phyloP scores from a whole-genome alignment of 495 filamentous ascomycete genomes.

The Thozetella sp. region DNA sequence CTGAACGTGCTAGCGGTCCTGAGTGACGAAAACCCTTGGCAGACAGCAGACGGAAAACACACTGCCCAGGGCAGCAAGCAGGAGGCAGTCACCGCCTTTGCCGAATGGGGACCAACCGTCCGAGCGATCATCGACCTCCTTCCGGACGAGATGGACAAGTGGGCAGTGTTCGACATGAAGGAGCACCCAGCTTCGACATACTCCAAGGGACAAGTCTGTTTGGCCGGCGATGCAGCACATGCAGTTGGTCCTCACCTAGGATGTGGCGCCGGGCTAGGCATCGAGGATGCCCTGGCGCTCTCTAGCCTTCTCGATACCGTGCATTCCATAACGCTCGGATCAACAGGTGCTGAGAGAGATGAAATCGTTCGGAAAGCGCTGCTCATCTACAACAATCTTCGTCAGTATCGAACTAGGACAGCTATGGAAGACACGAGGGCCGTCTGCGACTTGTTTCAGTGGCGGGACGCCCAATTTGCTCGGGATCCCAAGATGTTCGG shows the following conservation, averaged over 20 bases:
- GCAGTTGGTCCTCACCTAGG: slow-evolving; percentile 50
- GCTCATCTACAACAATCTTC: slow-evolving; percentile 31
- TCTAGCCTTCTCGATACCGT: slow-evolving; percentile 35
- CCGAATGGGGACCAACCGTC: slow-evolving; percentile 36
- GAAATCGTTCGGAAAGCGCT: slow-evolving; percentile 30
- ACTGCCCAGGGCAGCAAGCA: slow-evolving; percentile 25
- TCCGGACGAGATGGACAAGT: slow-evolving; percentile 48
- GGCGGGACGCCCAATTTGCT: slow-evolving; percentile 25
- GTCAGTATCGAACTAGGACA: slow-evolving; percentile 37
- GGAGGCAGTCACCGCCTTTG: slow-evolving; percentile 32
- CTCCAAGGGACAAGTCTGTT: slow-evolving; percentile 32
- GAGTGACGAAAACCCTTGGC: slow-evolving; percentile 32
- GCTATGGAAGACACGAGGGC: slow-evolving; percentile 33
- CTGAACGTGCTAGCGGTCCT: slow-evolving; percentile 43
- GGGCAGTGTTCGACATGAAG: slow-evolving; percentile 56
- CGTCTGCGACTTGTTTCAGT: slow-evolving; percentile 40
- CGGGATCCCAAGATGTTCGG: slow-evolving; percentile 30
- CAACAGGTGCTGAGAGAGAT: slow-evolving; percentile 6
- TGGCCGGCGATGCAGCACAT: slow-evolving; percentile 50
- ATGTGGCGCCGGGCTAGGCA: slow-evolving; percentile 54
- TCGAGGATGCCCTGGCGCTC: slow-evolving; percentile 54
- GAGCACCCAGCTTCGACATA: slow-evolving; percentile 44
- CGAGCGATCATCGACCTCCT: slow-evolving; percentile 40
- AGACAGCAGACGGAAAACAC: slow-evolving; percentile 25
- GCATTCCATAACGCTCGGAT: slow-evolving; percentile 2